Evolutionary conservation across 2,329 filamentous ascomycete genomes (phyloP), one percentile per base, ranked within the genome.

Genomic region (Byssochlamys sp.): DNA sequence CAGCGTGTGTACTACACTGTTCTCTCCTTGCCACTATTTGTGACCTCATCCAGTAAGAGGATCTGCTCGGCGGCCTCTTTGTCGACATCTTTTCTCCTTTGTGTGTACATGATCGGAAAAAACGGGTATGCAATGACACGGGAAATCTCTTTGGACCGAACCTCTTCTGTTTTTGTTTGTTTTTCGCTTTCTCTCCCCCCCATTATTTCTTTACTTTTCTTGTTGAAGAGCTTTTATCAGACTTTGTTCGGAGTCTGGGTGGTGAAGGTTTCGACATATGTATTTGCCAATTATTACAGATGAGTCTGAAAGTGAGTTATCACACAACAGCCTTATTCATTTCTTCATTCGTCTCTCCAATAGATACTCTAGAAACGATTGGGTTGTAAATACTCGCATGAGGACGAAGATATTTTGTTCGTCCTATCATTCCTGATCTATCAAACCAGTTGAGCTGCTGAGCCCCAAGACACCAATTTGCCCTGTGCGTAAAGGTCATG

Each of bases 71-170:
- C 12, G 49, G 9, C 49, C 49, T 51, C 49, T 26, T 11, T 45
- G n/a, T 51, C 27, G n/a, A 51, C 49, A 51, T 51, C 49, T 51
- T 51, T 39, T 51, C 25, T 51, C 49, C 49, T 55, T 33, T 55
- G 39, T 55, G 45, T 55, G 39, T 55, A 55, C 39, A 55, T 55
- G 54, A 50, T 33, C 39, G 54, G 54, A 39, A 29, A 29, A 51
- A 55, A 55, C 26, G 53, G 53, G 53, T 45, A 55, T 28, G 53
- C 33, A 24, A 55, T 48, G 53, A 55, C 49, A 51, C 49, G 49
- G 49, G 27, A 45, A 45, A 45, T 45, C 9, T 51, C 25, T 51
- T 51, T 51, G 49, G 49, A 51, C 14, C 49, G 7, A 45, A n/a
- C 24, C 24, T 28, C 28, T 26, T 35, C 52, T 53, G 27, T 53